A percentile compares a stretch with the other conserved stretches of the same genome.
Conservation (phyloP, 305 asterid genomes). For the Rubia tinctorum region DNA sequence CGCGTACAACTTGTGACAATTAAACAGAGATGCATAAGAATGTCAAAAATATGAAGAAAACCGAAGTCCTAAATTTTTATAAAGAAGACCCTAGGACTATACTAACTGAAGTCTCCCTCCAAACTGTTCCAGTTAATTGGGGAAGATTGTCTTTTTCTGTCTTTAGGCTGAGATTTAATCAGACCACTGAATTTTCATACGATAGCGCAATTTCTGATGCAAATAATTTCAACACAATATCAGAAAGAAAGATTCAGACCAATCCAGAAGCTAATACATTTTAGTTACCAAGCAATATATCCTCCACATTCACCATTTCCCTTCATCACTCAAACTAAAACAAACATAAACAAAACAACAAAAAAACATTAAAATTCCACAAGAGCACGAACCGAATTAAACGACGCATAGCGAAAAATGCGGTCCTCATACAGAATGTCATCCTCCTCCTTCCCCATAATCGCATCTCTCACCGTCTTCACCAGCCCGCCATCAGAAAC, state of each 20-base stretch:
- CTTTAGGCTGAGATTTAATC: background rate
- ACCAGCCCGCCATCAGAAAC: conserved; percentile 75
- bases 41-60: conserved; percentile 2
- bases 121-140: background rate
- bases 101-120: background rate
- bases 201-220: no score
- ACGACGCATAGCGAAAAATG: conserved; percentile 82
- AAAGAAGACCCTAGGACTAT: background rate
- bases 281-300: background rate
- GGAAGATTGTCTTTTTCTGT: background rate
- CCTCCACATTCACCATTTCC: background rate
- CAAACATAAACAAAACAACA: background rate
- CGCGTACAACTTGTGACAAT: background rate
- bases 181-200: no score
- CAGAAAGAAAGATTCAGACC: background rate
- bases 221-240: background rate
- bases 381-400: conserved; percentile 70
- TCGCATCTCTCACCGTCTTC: conserved; percentile 67
- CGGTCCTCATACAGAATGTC: conserved; percentile 92
- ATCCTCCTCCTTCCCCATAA: conserved; percentile 80
- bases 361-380: background rate
- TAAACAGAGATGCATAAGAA: background rate
- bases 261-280: background rate
- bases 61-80: background rate
- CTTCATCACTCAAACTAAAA: background rate